Evolutionary conservation across 2,329 filamentous ascomycete genomes (phyloP).

Genomic region (Clarireedia homoeocarpa): DNA sequence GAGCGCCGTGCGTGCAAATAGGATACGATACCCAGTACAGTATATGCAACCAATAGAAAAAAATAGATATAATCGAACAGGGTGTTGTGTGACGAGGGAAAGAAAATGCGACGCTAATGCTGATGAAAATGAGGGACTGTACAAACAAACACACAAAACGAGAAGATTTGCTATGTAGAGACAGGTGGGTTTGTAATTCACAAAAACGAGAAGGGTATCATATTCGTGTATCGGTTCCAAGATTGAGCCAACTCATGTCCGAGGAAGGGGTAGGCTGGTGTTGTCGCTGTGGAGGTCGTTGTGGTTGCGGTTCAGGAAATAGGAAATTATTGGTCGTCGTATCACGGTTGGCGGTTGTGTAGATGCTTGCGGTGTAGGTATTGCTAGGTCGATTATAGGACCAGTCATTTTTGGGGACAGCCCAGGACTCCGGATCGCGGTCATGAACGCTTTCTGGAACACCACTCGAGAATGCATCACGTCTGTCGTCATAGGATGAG

Average conservation of each 20-base stretch:
- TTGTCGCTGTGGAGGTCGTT: slow-evolving; percentile 11
- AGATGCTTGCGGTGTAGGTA: slow-evolving; percentile 41
- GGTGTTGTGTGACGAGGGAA: too few relatives aligned
- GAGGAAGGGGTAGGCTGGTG: slow-evolving; percentile 25
- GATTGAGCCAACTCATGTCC: slow-evolving; percentile 77
- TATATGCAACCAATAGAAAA: too few relatives aligned
- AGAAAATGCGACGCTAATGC: too few relatives aligned
- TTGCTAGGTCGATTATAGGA: slow-evolving; percentile 43
- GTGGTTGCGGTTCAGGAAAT: slow-evolving; percentile 14
- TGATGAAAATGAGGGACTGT: too few relatives aligned
- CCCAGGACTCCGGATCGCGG: slow-evolving; percentile 31
- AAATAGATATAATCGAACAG: too few relatives aligned
- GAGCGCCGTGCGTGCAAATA: too few relatives aligned
- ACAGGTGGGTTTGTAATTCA: not conserved
- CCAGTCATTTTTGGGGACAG: slow-evolving; percentile 37
- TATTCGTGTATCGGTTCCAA: slow-evolving; percentile 37
- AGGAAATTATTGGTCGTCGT: slow-evolving; percentile 20
- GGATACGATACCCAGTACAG: too few relatives aligned
- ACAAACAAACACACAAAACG: not conserved
- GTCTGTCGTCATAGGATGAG: slow-evolving; percentile 26
- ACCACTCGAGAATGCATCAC: slow-evolving; percentile 53
- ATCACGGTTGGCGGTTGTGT: slow-evolving; percentile 35
- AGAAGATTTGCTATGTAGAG: not conserved
- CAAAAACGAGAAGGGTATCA: slow-evolving; percentile 9
- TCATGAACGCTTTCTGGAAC: slow-evolving; percentile 48